Evolutionary conservation across 78 protist species (phyloP).

Genomic region (Chrysochromulina tobinii): DNA sequence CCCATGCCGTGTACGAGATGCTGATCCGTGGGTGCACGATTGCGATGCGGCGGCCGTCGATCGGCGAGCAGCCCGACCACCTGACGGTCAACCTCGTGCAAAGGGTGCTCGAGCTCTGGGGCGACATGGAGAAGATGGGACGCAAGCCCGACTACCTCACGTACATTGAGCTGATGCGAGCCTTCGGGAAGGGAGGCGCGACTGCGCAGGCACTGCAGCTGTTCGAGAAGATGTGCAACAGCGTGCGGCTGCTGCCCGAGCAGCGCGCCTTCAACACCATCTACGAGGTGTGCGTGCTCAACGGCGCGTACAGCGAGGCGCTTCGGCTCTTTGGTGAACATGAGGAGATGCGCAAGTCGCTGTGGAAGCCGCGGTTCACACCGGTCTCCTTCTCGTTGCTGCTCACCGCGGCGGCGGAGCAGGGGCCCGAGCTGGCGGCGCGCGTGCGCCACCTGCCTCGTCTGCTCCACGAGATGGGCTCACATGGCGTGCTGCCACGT

Average conservation of each 20-base stretch:
- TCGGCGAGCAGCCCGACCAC: not conserved
- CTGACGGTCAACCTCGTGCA: not conserved
- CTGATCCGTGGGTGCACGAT: slow-evolving; percentile 24
- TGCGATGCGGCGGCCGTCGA: not conserved
- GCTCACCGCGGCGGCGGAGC: not conserved
- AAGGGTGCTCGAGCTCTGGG: not conserved
- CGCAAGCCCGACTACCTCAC: not conserved
- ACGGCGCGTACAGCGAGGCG: not conserved
- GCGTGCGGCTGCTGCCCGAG: not conserved
- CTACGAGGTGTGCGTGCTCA: not conserved
- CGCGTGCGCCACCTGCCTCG: not conserved
- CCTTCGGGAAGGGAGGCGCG: slow-evolving; percentile 1
- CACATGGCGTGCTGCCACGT: not conserved
- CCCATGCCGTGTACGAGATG: slow-evolving; percentile 19
- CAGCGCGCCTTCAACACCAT: not conserved
- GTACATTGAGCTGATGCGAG: slow-evolving; percentile 17
- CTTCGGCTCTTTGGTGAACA: not conserved
- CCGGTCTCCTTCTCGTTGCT: not conserved
- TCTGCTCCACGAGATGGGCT: not conserved
- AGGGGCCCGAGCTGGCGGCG: not conserved
- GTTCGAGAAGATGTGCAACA: not conserved
- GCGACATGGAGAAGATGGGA: not conserved
- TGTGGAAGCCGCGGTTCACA: not conserved
- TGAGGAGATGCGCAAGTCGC: slow-evolving; percentile 8
- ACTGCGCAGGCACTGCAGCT: not conserved